These are phyloP conservation scores for Limnomonas spitsbergensis DNA, from an alignment of 139 green algal species.

Conservation along the genomic window DNA sequence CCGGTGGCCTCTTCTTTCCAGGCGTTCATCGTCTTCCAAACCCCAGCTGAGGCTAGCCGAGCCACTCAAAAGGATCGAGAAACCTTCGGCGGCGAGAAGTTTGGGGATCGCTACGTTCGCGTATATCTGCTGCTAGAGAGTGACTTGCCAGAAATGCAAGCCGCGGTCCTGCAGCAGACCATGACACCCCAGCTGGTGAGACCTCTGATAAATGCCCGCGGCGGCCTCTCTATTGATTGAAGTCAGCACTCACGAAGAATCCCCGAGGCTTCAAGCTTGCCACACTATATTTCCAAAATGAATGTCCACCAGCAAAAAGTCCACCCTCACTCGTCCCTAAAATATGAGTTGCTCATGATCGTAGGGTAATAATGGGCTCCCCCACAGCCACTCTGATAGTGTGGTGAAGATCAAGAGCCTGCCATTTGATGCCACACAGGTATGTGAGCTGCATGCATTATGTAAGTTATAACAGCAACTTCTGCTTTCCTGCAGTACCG, in stretches of 20 bases:
- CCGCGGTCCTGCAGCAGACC: constrained; percentile 39
- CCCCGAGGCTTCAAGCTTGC: no score
- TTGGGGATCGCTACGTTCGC: constrained; percentile 68
- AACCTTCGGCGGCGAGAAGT: constrained; percentile 64
- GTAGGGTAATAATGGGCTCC: no score
- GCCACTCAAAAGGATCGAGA: constrained; percentile 70
- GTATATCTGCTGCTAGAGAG: constrained; percentile 63
- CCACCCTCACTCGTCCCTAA: no score
- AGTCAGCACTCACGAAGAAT: no score
- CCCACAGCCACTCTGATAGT: constrained; percentile 48
- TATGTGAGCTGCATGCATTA: not conserved
- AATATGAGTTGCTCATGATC: no score
- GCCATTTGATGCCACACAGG: constrained; percentile 56
- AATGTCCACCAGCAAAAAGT: no score
- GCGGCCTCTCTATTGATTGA: no score
- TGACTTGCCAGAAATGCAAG: constrained; percentile 57
- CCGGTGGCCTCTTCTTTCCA: constrained; percentile 18
- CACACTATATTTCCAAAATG: no score
- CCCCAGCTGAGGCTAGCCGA: constrained; percentile 47
- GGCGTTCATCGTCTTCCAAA: constrained; percentile 67
- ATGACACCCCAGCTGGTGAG: constrained; percentile 26
- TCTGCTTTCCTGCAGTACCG: no score
- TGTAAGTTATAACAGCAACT: no score
- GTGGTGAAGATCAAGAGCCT: constrained; percentile 72
- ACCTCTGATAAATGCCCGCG: not conserved